Evolutionary conservation across 2,329 filamentous ascomycete genomes (phyloP).

Genomic region (Rhytidhysteron rufulum): DNA sequence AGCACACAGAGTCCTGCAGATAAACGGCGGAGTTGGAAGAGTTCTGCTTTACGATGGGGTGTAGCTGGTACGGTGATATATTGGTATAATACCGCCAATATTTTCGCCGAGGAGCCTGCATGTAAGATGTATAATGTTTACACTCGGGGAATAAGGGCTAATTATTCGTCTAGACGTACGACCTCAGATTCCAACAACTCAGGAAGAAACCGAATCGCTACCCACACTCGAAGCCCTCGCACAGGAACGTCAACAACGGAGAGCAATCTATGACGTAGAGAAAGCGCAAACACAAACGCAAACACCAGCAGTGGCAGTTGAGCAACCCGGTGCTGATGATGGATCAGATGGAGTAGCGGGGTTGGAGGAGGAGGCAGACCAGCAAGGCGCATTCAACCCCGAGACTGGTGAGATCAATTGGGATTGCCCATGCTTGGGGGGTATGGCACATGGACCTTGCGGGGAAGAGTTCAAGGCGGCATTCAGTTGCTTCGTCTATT

Average conservation of each 20-base stretch:
- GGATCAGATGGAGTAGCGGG: slow-evolving; percentile 45
- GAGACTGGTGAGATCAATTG: slow-evolving; percentile 99
- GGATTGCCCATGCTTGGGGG: slow-evolving; percentile 96
- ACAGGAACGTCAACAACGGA: slow-evolving; percentile 37
- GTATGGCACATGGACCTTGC: slow-evolving; percentile 95
- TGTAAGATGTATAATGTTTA: slow-evolving; percentile 50
- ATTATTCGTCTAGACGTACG: slow-evolving; percentile 15
- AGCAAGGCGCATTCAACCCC: slow-evolving; percentile 93
- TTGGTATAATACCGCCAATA: slow-evolving; percentile 86
- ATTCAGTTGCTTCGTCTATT: slow-evolving; percentile 98
- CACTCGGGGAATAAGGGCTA: slow-evolving; percentile 9
- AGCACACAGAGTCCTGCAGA: slow-evolving; percentile 58
- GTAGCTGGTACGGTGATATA: slow-evolving; percentile 75
- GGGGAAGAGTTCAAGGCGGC: slow-evolving; percentile 92
- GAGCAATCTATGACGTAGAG: too few species aligned
- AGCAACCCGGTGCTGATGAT: slow-evolving; percentile 18
- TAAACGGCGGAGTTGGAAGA: slow-evolving; percentile 79
- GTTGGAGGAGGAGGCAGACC: slow-evolving; percentile 75
- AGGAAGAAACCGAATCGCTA: slow-evolving; percentile 38
- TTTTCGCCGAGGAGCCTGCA: slow-evolving; percentile 78
- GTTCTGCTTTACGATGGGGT: slow-evolving; percentile 67
- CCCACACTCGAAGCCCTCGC: slow-evolving; percentile 44
- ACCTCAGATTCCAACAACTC: slow-evolving; percentile 36
- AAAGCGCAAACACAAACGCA: slow-evolving; percentile 24
- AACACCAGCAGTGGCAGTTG: slow-evolving; percentile 7